phyloP scores from a whole-genome alignment of 306 rosid species.

The Vigna trinervia region DNA sequence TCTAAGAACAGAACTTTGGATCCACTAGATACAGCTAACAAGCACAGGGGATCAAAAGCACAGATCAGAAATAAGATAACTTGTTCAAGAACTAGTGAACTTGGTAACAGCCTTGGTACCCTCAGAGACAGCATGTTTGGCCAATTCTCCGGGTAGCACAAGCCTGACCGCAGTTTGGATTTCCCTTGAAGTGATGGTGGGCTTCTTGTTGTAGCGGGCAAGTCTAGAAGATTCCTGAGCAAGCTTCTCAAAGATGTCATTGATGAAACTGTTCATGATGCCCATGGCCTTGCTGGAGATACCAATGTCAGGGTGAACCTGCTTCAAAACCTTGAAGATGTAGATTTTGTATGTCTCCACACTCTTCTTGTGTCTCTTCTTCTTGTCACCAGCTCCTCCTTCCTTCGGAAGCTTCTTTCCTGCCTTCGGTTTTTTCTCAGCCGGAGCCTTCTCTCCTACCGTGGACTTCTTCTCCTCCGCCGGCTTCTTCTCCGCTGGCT shows the following conservation, averaged over 20 bases:
- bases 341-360: not conserved
- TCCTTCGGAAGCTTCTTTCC: conserved; percentile 84
- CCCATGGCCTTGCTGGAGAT: conserved; percentile 9
- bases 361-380: not conserved
- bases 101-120: conserved; percentile 83
- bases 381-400: conserved; percentile 47
- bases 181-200: conserved; percentile 74
- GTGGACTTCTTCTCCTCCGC: conserved; percentile 70
- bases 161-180: conserved; percentile 79
- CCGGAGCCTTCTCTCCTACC: conserved; percentile 48
- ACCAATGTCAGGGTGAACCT: conserved; percentile 3
- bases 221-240: conserved; percentile 66
- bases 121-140: conserved; percentile 72
- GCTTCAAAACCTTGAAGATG: not conserved
- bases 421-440: conserved; percentile 78
- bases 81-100: conserved; percentile 59
- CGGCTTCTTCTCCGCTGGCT: conserved; percentile 58
- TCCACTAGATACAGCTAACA: no score
- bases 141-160: conserved; percentile 75
- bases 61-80: no score
- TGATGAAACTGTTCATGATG: not conserved
- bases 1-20: no score
- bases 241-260: not conserved
- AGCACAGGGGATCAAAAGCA: no score
- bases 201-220: conserved; percentile 83